Conservation (phyloP, 768 basidiomycete genomes). For the Termitomyces sp. region DNA sequence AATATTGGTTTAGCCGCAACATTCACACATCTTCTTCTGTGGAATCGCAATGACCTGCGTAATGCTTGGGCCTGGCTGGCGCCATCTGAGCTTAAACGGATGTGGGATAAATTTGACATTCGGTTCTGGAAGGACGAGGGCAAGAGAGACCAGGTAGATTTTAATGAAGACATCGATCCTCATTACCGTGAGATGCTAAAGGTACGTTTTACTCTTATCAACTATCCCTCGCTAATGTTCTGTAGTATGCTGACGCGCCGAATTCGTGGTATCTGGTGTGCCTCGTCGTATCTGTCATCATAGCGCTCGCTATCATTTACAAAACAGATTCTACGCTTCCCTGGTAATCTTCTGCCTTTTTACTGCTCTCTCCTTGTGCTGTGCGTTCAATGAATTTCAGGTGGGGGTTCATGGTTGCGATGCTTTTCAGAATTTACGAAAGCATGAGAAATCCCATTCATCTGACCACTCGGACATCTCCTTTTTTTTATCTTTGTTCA, state of each 20-base stretch:
- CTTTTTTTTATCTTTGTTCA: too few species aligned
- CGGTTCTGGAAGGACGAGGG: constrained; percentile 38
- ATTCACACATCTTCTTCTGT: constrained; percentile 40
- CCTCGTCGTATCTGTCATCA: constrained; percentile 35
- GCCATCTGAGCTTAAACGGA: constrained; percentile 25
- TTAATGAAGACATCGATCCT: constrained; percentile 33
- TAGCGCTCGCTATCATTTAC: constrained; percentile 37
- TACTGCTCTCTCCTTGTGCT: too few species aligned
- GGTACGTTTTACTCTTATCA: constrained; percentile 18
- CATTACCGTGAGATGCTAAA: constrained; percentile 49
- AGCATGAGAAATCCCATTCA: too few species aligned
- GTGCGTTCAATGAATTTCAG: too few species aligned
- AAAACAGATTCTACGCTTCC: constrained; percentile 42
- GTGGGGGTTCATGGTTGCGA: too few species aligned
- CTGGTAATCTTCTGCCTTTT: constrained; percentile 24
- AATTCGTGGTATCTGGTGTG: constrained; percentile 49
- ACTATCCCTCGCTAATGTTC: neutral
- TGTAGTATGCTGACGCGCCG: constrained; percentile 48
- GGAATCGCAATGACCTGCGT: constrained; percentile 37
- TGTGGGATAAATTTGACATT: constrained; percentile 31
- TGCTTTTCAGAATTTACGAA: too few species aligned
- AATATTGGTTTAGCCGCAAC: constrained; percentile 47
- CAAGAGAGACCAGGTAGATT: constrained; percentile 22
- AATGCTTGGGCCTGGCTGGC: constrained; percentile 41
- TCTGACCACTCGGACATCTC: too few species aligned